These are phyloP conservation scores for Dendrobium officinale DNA, from an alignment of 106 monocot species.

Conservation along the genomic window DNA sequence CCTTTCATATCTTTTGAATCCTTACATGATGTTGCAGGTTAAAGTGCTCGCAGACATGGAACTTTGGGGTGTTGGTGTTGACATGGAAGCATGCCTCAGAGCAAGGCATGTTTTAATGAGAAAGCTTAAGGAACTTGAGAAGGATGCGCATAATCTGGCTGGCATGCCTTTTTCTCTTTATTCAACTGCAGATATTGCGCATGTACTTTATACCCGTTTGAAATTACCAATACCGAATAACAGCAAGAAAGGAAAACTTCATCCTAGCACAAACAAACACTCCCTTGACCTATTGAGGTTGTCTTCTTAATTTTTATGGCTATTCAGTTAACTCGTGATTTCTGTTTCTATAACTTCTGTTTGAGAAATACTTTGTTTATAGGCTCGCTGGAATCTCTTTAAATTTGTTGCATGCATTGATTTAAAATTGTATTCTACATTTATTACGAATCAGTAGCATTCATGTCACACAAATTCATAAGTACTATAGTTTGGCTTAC, in stretches of 20 bases:
- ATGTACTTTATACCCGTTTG: constrained; percentile 68
- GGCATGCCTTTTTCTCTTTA: constrained; percentile 80
- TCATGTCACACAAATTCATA: neutral
- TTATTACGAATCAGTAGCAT: neutral
- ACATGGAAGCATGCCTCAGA: constrained; percentile 77
- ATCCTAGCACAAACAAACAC: constrained; percentile 92
- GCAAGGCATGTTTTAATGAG: constrained; percentile 63
- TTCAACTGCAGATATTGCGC: constrained; percentile 83
- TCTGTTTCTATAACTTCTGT: neutral
- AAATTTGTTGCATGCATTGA: neutral
- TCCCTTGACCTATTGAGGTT: constrained; percentile 78
- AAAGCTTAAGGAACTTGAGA: constrained; percentile 89
- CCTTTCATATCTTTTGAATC: neutral
- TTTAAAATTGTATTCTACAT: neutral
- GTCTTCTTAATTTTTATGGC: neutral
- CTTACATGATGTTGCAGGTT: constrained; percentile 32
- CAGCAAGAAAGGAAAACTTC: constrained; percentile 71
- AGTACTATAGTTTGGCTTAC: neutral
- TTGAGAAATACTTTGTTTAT: neutral
- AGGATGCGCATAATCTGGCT: constrained; percentile 66
- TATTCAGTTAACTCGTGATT: neutral
- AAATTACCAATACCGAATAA: constrained; percentile 73
- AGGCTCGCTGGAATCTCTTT: neutral
- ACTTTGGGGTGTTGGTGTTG: constrained; percentile 85
- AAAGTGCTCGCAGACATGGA: constrained; percentile 94